phyloP scores from a whole-genome alignment of 345 rosid species.

The Citrus hindsii region DNA sequence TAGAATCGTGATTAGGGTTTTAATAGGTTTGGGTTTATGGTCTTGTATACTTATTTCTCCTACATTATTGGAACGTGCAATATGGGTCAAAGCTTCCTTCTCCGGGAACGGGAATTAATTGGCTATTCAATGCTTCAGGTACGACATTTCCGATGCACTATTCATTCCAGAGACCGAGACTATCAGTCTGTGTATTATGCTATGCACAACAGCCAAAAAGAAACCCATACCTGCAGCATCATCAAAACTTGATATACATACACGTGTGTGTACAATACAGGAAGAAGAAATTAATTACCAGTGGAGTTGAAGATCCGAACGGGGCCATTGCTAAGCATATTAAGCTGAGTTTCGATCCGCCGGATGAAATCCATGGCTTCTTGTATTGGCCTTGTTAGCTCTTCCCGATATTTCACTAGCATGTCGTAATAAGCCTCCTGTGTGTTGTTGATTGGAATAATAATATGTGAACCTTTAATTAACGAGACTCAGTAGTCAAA shows the following conservation, averaged over 20 bases:
- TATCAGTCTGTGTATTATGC: neutral
- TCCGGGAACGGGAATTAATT: conserved; percentile 8
- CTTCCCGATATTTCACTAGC: conserved; percentile 93
- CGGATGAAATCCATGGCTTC: conserved; percentile 99
- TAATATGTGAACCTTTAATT: neutral
- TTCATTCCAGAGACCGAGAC: neutral
- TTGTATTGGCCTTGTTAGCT: conserved; percentile 84
- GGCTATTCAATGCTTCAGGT: conserved; percentile 9
- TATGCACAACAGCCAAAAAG: neutral
- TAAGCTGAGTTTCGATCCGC: conserved; percentile 87
- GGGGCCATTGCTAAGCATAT: conserved; percentile 67
- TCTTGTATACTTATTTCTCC: neutral
- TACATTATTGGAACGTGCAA: conserved; percentile 10
- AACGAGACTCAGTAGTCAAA: neutral
- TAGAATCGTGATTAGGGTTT: conserved; percentile 32
- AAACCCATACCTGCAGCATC: conserved; percentile 18
- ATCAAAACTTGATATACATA: too few species aligned
- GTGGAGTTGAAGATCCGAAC: conserved; percentile 68
- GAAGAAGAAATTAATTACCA: conserved; percentile 37
- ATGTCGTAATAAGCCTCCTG: conserved; percentile 97
- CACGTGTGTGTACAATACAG: too few species aligned
- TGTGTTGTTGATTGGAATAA: neutral
- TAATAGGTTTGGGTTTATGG: neutral
- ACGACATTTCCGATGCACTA: conserved; percentile 14
- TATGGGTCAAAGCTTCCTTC: conserved; percentile 17